These are phyloP conservation scores for Neostapfia colusana DNA, from an alignment of 176 grass and related monocot species.

Conservation along the genomic window DNA sequence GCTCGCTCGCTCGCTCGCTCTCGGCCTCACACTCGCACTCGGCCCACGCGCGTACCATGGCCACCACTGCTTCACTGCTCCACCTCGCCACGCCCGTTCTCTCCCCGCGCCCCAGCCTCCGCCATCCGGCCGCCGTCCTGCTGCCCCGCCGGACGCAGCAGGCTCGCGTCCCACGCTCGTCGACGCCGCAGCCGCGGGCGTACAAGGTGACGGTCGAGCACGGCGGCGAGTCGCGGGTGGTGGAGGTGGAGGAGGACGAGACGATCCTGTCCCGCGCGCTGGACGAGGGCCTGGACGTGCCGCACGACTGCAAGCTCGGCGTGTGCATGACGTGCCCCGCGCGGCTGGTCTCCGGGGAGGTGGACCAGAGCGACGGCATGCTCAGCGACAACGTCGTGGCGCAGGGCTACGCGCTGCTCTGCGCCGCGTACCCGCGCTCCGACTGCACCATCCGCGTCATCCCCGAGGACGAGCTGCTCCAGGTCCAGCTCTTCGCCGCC, in stretches of 20 bases:
- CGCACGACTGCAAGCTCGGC: conserved; percentile 97
- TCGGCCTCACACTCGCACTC: conserved; percentile 9
- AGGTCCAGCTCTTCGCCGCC: conserved; percentile 87
- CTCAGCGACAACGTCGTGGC: conserved; percentile 91
- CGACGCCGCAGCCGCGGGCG: conserved; percentile 22
- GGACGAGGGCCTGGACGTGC: conserved; percentile 79
- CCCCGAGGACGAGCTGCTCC: conserved; percentile 91
- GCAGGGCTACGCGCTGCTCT: conserved; percentile 77
- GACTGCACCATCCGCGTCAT: conserved; percentile 92
- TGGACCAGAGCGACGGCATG: conserved; percentile 99
- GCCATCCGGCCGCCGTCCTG: not conserved
- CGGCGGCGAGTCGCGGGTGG: conserved; percentile 50
- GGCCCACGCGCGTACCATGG: conserved; percentile 29
- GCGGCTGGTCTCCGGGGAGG: conserved; percentile 62
- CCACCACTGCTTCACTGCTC: conserved; percentile 31
- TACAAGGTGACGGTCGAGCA: conserved; percentile 95
- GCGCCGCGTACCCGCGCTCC: conserved; percentile 75
- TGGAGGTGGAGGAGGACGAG: conserved; percentile 82
- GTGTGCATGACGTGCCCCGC: conserved; percentile 99
- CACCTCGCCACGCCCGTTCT: conserved; percentile 27
- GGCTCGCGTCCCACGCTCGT: not conserved
- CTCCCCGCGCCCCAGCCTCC: conserved; percentile 15
- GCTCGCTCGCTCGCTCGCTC: not conserved
- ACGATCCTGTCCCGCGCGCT: conserved; percentile 80
- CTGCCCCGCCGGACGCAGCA: not conserved